These are phyloP conservation scores for Hermanozyma aechmeae DNA, from an alignment of 805 yeast species.

Conservation along the genomic window DNA sequence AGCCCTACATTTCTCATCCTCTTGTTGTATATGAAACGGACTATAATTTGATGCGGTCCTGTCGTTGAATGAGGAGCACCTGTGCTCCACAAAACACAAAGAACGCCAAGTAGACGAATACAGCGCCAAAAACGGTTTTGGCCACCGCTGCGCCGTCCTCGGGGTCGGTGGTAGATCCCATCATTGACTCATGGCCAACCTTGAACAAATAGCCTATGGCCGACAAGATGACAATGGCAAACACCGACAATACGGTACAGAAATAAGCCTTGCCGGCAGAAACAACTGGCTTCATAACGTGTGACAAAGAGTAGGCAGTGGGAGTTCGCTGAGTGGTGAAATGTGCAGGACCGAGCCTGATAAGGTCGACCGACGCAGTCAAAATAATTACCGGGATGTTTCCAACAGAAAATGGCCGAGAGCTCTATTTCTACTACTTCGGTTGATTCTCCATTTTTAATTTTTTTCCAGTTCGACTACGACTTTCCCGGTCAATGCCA, in stretches of 20 bases:
- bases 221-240: constrained; percentile 81
- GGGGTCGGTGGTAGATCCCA: constrained; percentile 88
- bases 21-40: no score
- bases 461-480: no score
- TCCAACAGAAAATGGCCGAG: no score
- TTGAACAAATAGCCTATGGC: constrained; percentile 79
- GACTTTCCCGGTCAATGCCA: no score
- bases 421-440: no score
- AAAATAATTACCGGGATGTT: no score
- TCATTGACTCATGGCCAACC: constrained; percentile 78
- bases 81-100: constrained; percentile 89
- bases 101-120: constrained; percentile 68
- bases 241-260: constrained; percentile 87
- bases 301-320: no score
- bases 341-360: no score
- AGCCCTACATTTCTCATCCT: no score
- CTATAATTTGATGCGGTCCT: constrained; percentile 50
- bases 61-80: constrained; percentile 53
- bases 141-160: constrained; percentile 93
- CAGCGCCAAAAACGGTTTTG: constrained; percentile 83
- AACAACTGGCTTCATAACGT: constrained; percentile 39
- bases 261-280: constrained; percentile 83
- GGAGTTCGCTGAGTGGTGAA: no score
- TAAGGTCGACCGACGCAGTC: no score
- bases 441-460: no score